Percentiles rank a stretch among this genome's conserved stretches.
Evolutionary conservation across 2,329 filamentous ascomycete species (phyloP).

Genomic region (Aspergillus transmontanensis): DNA sequence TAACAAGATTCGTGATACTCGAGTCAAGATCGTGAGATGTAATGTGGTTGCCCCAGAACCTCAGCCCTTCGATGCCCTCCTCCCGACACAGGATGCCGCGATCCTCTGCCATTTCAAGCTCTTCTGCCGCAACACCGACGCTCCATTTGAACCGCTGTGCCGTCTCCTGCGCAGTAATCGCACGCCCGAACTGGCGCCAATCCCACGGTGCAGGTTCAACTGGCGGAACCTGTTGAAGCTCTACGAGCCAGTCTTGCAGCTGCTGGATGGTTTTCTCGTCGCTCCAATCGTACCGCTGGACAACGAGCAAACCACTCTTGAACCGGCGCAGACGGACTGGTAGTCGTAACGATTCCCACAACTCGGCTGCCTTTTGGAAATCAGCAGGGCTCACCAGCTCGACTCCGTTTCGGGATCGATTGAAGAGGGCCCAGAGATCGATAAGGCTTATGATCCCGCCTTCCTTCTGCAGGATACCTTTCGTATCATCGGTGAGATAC

Average conservation of each 20-base stretch:
- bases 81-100: constrained; percentile 84
- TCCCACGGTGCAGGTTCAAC: constrained; percentile 72
- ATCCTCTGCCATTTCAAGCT: constrained; percentile 97
- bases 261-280: constrained; percentile 86
- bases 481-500: constrained; percentile 82
- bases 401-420: constrained; percentile 86
- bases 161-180: constrained; percentile 85
- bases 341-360: constrained; percentile 86
- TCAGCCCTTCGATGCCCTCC: constrained; percentile 84
- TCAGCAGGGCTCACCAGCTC: constrained; percentile 90
- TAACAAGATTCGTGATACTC: constrained; percentile 4
- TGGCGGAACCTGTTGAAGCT: constrained; percentile 68
- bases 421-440: constrained; percentile 93
- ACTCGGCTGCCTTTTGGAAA: constrained; percentile 82
- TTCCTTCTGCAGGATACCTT: constrained; percentile 74
- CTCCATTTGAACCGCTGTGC: constrained; percentile 96
- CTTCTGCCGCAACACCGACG: constrained; percentile 90
- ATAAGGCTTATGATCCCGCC: constrained; percentile 89
- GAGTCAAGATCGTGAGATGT: constrained; percentile 12
- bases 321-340: constrained; percentile 87
- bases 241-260: constrained; percentile 74
- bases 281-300: constrained; percentile 83
- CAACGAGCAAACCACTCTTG: constrained; percentile 90
- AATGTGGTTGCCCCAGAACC: constrained; percentile 84
- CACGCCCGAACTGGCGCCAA: constrained; percentile 75